phyloP scores from a whole-genome alignment of 257 asterid species.

The Solanum etuberosum region DNA sequence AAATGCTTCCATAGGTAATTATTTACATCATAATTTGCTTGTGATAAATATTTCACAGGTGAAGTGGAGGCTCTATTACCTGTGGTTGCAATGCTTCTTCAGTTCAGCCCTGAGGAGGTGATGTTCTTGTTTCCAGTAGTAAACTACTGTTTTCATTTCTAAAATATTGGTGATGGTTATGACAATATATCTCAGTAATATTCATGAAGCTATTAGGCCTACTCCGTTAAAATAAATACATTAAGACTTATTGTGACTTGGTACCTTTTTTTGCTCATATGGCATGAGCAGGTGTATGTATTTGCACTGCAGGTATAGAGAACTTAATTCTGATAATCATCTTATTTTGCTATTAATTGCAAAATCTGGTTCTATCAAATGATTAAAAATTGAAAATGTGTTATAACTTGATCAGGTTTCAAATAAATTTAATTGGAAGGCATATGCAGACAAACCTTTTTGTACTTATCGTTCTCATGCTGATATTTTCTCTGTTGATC shows the following conservation, averaged over 20 bases:
- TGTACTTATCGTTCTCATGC: background rate
- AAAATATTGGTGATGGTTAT: background rate
- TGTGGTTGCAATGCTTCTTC: slow-evolving; percentile 93
- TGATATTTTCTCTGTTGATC: background rate
- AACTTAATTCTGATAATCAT: background rate
- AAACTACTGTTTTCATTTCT: background rate
- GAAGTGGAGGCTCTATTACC: slow-evolving; percentile 97
- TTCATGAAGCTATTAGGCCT: background rate
- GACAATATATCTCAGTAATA: background rate
- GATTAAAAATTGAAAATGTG: background rate
- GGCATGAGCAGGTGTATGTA: background rate
- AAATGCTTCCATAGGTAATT: background rate
- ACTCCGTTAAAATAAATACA: background rate
- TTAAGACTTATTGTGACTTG: background rate
- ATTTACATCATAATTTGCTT: background rate
- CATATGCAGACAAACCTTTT: background rate
- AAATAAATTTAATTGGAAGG: background rate
- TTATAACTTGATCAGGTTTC: background rate
- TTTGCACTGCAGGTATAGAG: background rate
- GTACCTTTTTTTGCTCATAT: background rate
- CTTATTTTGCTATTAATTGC: background rate
- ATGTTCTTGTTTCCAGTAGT: slow-evolving; percentile 1
- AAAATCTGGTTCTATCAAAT: background rate
- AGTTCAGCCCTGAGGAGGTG: slow-evolving; percentile 99
- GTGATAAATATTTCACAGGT: slow-evolving; percentile 33